Evolutionary conservation across 768 basidiomycete species (phyloP).

Genomic region (Mycena galopus): DNA sequence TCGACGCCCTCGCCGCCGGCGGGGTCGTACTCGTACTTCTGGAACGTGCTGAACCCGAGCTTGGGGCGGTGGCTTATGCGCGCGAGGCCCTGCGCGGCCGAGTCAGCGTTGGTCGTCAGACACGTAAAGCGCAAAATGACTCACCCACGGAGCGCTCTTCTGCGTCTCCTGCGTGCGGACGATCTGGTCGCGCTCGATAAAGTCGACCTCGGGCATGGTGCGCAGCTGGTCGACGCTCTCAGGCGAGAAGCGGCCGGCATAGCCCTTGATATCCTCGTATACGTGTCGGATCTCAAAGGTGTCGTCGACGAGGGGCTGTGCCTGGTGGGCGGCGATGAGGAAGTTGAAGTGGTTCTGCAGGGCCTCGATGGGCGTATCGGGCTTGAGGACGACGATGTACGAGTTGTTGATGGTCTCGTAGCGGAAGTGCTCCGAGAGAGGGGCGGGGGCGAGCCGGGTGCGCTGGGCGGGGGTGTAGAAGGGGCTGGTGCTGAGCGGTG

Average conservation of each 20-base stretch:
- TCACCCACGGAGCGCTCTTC: slow-evolving; percentile 88
- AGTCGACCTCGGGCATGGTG: slow-evolving; percentile 89
- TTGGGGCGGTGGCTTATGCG: slow-evolving; percentile 89
- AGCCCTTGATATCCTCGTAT: slow-evolving; percentile 83
- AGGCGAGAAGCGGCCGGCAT: slow-evolving; percentile 84
- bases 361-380: slow-evolving; percentile 66
- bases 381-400: slow-evolving; percentile 94
- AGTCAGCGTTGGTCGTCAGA: too few species aligned
- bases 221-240: slow-evolving; percentile 82
- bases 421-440: slow-evolving; percentile 71
- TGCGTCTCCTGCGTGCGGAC: slow-evolving; percentile 83
- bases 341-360: slow-evolving; percentile 86
- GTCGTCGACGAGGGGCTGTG: slow-evolving; percentile 64
- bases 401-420: slow-evolving; percentile 87
- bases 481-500: slow-evolving; percentile 65
- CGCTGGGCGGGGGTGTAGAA: slow-evolving; percentile 42
- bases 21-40: slow-evolving; percentile 78
- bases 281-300: slow-evolving; percentile 76
- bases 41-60: slow-evolving; percentile 87
- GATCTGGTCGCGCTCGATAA: slow-evolving; percentile 93
- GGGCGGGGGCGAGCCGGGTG: slow-evolving; percentile 63
- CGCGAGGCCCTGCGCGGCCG: slow-evolving; percentile 84
- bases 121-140: slow-evolving; percentile 41
- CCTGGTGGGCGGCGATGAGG: slow-evolving; percentile 71
- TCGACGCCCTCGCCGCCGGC: slow-evolving; percentile 94